phyloP scores from a whole-genome alignment of 78 protist species.

The Salpingoeca rosetta region DNA sequence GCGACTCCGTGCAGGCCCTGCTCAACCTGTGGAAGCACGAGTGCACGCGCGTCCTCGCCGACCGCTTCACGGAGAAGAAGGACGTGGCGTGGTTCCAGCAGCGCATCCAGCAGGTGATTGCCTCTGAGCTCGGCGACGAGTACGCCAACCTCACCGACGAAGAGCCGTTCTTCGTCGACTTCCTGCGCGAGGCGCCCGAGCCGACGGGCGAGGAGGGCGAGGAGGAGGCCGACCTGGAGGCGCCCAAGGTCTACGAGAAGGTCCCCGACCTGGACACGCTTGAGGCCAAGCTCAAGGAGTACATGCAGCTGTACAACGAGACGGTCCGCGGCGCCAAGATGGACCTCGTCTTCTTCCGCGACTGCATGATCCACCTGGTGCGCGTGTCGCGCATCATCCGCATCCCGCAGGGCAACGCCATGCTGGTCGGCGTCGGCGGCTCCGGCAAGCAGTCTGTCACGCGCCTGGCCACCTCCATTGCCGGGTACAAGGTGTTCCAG shows the following conservation, averaged over 20 bases:
- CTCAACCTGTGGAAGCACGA: conserved; percentile 74
- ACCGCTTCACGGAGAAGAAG: conserved; percentile 35
- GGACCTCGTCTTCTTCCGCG: conserved; percentile 70
- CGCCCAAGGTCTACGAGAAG: conserved; percentile 49
- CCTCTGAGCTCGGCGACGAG: neutral
- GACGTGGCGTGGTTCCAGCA: conserved; percentile 6
- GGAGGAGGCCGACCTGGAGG: conserved; percentile 10
- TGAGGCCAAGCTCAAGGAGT: neutral
- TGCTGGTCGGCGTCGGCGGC: conserved; percentile 92
- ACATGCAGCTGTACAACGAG: conserved; percentile 56
- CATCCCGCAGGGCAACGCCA: conserved; percentile 73
- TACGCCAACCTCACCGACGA: neutral
- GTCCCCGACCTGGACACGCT: conserved; percentile 9
- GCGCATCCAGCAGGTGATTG: conserved; percentile 19
- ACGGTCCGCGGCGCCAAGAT: conserved; percentile 23
- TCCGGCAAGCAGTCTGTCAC: conserved; percentile 79
- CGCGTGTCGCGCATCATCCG: conserved; percentile 68
- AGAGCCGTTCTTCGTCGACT: conserved; percentile 49
- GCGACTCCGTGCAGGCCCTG: neutral
- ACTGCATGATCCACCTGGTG: conserved; percentile 68
- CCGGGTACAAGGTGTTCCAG: conserved; percentile 36
- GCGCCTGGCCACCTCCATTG: conserved; percentile 71
- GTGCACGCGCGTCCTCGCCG: conserved; percentile 66
- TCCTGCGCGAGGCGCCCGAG: conserved; percentile 54
- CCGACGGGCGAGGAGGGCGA: conserved; percentile 37